phyloP scores from a whole-genome alignment of 257 asterid genomes.

The Paulownia fortunei region DNA sequence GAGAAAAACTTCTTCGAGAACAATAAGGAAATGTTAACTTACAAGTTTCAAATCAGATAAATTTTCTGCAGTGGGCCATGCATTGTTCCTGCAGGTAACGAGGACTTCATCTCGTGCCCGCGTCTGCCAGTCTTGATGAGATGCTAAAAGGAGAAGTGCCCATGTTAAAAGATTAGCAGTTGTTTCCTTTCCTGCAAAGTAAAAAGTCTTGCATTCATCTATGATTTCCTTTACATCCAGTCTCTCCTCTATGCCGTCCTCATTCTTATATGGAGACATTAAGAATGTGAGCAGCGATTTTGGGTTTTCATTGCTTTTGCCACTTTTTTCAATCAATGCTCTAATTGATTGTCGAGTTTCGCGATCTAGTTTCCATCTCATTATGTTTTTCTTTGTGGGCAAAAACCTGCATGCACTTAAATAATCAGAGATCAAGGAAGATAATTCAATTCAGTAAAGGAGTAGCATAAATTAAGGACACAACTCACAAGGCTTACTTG shows the following conservation, averaged over 20 bases:
- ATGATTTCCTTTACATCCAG: constrained; percentile 56
- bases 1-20: not conserved
- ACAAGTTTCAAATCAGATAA: constrained; percentile 39
- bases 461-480: not conserved
- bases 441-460: not conserved
- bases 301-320: constrained; percentile 35
- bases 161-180: constrained; percentile 74
- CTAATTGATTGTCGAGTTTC: constrained; percentile 60
- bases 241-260: constrained; percentile 55
- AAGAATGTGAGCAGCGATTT: constrained; percentile 34
- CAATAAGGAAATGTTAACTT: constrained; percentile 5
- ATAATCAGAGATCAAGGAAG: not conserved
- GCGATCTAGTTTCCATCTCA: constrained; percentile 58
- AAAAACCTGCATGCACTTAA: constrained; percentile 47
- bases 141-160: constrained; percentile 68
- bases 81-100: constrained; percentile 31
- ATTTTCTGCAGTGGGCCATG: constrained; percentile 37
- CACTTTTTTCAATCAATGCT: constrained; percentile 40
- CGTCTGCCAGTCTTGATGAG: constrained; percentile 72
- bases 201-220: constrained; percentile 78
- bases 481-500: too few species aligned
- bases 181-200: constrained; percentile 82
- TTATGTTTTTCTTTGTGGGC: constrained; percentile 63
- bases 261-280: constrained; percentile 35
- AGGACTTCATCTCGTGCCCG: constrained; percentile 67